Evolutionary conservation across 2,329 filamentous ascomycete species (phyloP), one percentile per base, ranked within the genome.

Genomic region (Penicillium sp.): DNA sequence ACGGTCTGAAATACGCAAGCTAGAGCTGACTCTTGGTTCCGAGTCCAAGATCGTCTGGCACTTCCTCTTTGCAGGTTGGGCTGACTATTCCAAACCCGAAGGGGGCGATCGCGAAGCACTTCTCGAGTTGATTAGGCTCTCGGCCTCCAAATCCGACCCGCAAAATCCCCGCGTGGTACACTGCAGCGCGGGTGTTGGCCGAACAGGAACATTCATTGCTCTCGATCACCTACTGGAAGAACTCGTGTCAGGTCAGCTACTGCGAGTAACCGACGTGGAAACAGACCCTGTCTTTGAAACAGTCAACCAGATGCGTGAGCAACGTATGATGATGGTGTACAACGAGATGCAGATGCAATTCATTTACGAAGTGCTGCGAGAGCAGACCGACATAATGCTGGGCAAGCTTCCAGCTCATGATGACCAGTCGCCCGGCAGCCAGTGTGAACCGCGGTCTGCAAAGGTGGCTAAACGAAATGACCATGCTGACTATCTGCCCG

Each of bases 321-420:
- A 99, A 77, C 84, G 94, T 15, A 89, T 90, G 77, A 90, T 87
- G 74, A 99, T 99, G 94, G 94, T 99, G 4, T 94, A 97, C 74
- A 87, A 89, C 39, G 89, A 93, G 62, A 70, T 81, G 41, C 94
- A 99, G 70, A 94, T 89, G 64, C 74, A 84, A 30, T 97, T 97
- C 69, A 83, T 99, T 51, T 97, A 99, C 74, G 85, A 91, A 65
- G 90, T 95, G 1, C 72, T 97, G 64, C 83, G 85, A 45, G 88
- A 91, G 68, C 69, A 74, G 53, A 63, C 63, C 5, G 66, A 70
- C 46, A 34, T 62, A 18, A 71, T 66, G 46, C 62, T 74, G 33
- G 69, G 69, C 36, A 68, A 68, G 42, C 23, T 54, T 2, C 45
- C 52, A 5, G 23, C 32, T 12, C 42, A 30, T 18, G 43, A 37